Conservation (phyloP, 2,329 filamentous ascomycete genomes). For the Claviceps sorghi region DNA sequence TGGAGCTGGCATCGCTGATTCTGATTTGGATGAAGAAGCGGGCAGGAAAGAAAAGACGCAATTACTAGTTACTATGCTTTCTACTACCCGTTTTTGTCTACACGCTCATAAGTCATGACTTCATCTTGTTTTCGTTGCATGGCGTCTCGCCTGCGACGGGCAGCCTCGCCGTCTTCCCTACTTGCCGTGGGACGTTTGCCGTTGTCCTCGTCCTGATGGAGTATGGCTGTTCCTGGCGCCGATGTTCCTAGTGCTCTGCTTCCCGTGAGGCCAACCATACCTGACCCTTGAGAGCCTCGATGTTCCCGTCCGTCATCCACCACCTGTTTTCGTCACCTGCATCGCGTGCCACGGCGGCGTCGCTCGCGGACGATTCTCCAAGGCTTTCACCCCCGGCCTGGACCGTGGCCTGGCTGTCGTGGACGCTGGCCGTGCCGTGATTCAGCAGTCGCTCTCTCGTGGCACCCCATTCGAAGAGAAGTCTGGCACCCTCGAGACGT, state of each 20-base stretch:
- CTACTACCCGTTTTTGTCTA: neutral
- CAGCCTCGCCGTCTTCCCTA: neutral
- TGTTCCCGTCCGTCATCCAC: conserved; percentile 41
- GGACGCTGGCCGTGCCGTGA: conserved; percentile 8
- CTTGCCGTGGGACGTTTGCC: neutral
- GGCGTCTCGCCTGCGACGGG: neutral
- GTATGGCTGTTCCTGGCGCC: neutral
- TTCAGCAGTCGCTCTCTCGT: conserved; percentile 23
- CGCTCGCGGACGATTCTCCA: conserved; percentile 9
- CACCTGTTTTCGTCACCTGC: conserved; percentile 25
- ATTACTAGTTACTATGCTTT: neutral
- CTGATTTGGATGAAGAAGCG: neutral
- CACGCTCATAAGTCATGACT: neutral
- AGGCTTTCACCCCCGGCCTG: conserved; percentile 14
- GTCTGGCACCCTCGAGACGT: conserved; percentile 31
- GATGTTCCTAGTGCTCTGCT: conserved; percentile 13
- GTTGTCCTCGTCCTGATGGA: neutral
- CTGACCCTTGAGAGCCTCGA: conserved; percentile 40
- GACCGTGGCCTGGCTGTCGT: conserved; percentile 22
- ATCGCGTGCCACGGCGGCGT: conserved; percentile 9
- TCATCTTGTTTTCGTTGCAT: neutral
- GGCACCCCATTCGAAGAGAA: conserved; percentile 43
- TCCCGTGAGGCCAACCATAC: conserved; percentile 36
- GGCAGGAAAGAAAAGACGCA: neutral
- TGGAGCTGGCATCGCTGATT: too few species aligned